Base-by-base conservation (phyloP, 192 early-diverging fungal species). In the Entomortierella chlamydospora region DNA sequence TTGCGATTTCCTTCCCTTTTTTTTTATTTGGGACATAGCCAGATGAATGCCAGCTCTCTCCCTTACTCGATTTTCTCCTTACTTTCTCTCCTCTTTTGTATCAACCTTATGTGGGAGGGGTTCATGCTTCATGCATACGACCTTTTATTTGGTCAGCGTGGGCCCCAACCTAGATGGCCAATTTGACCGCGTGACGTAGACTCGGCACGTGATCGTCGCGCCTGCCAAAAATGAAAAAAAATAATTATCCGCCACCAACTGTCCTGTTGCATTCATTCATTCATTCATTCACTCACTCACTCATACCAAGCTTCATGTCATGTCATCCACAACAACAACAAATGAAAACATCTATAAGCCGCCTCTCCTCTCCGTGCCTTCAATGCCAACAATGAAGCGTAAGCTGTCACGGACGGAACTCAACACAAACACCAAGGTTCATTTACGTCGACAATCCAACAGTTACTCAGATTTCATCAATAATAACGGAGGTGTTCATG, bases 371-470 rank as follows among this genome's bases (percentile, higher is more conserved):
- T 26, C 39, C 20, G 34, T 63, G n/a, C 42, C 58, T 20, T 57
- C 61, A 17, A 22, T 33, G 2, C 20, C 62, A n/a, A 2, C 66
- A 7, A 30, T 70, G 17, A 70, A 79, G 33, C 62, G 76, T 23
- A 79, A 78, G 25, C 25, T 49, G 17, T 70, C 68, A 7, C 26
- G 33, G 18, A 53, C 68, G 5, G 76, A 79, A 10, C 57, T 60
- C 49, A 61, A 60, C 17, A 30, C 61, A 15, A 57, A 28, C 20
- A 54, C 30, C 22, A 79, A 79, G 37, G 68, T 79, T 13, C 68
- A 79, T 42, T 37, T 74, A 25, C 68, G 76, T 4, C 76, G 67
- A 0, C 67, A 56, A 18, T 70, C 76, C 26, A 68, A 52, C 43
- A 50, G 39, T 18, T 74, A 61, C 45, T 41, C 50, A 12, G 59